Percentiles rank a stretch among this genome's conserved stretches.
Conservation (phyloP, 306 rosid genomes). For the Quercus aquifolioides region DNA sequence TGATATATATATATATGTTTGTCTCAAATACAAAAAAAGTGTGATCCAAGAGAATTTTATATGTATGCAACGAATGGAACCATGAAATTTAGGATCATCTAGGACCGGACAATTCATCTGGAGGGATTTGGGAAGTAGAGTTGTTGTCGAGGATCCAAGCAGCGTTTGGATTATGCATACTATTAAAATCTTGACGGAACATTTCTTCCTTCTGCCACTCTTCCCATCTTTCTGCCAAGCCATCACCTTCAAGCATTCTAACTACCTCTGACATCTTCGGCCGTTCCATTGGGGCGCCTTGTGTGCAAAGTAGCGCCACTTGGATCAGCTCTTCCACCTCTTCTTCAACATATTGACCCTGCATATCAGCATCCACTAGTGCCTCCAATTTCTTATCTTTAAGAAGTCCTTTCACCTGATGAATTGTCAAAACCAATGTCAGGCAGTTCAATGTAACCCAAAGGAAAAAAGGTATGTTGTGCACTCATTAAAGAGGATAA, state of each 20-base stretch:
- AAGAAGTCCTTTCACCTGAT: constrained; percentile 85
- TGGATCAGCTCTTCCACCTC: constrained; percentile 86
- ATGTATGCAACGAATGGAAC: constrained; percentile 1
- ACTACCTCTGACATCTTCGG: constrained; percentile 96
- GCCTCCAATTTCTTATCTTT: constrained; percentile 71
- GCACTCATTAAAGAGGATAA: no score
- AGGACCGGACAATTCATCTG: constrained; percentile 87
- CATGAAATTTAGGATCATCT: constrained; percentile 42
- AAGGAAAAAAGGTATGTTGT: not conserved
- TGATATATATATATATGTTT: constrained; percentile 14
- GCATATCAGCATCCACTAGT: constrained; percentile 69
- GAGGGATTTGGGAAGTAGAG: constrained; percentile 64
- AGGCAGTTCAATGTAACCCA: not conserved
- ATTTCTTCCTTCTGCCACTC: constrained; percentile 87
- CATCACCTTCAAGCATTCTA: constrained; percentile 96
- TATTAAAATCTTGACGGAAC: constrained; percentile 56
- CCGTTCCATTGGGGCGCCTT: constrained; percentile 69
- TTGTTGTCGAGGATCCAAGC: constrained; percentile 58
- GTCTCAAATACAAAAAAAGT: constrained; percentile 30
- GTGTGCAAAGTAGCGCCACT: constrained; percentile 86
- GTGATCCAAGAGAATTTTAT: constrained; percentile 18
- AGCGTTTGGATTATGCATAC: constrained; percentile 37
- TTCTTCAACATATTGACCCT: constrained; percentile 48
- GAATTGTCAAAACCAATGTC: constrained; percentile 17
- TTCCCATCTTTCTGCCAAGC: constrained; percentile 87